phyloP scores from a whole-genome alignment of 768 basidiomycete genomes.

The Mycena crocata region DNA sequence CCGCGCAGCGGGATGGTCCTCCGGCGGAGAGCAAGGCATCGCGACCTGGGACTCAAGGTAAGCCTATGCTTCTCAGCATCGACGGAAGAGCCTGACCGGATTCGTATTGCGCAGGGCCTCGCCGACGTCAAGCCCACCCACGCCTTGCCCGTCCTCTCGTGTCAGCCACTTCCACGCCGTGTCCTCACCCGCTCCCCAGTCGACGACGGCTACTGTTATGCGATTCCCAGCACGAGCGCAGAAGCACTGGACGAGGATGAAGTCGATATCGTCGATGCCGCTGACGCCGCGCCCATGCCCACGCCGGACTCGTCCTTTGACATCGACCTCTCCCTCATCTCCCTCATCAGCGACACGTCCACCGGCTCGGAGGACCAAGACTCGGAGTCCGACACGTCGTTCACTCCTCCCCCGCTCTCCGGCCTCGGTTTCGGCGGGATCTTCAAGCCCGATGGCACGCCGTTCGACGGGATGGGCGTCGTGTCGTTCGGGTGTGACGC shows the following conservation, averaged over 20 bases:
- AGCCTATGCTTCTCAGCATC: neutral
- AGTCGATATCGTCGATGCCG: neutral
- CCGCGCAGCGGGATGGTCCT: conserved; percentile 17
- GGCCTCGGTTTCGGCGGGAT: conserved; percentile 26
- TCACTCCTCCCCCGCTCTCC: conserved; percentile 6
- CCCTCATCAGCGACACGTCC: conserved; percentile 31
- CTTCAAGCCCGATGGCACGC: conserved; percentile 28
- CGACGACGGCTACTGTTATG: neutral
- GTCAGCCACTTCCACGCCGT: conserved; percentile 21
- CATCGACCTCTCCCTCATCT: conserved; percentile 28
- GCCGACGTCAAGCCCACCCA: conserved; percentile 16
- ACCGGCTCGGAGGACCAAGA: neutral
- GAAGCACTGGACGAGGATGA: no score
- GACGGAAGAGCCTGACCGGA: neutral
- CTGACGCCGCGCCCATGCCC: neutral
- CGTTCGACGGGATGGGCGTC: conserved; percentile 32
- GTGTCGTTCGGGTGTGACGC: conserved; percentile 23
- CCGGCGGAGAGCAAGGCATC: neutral
- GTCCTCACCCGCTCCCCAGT: neutral
- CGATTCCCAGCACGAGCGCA: neutral
- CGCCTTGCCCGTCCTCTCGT: conserved; percentile 24
- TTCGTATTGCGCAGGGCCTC: neutral
- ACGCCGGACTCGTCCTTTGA: conserved; percentile 24
- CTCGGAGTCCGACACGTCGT: conserved; percentile 7
- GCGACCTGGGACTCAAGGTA: conserved; percentile 23